Evolutionary conservation across 805 yeast genomes (phyloP).

Genomic region (Suhomyces kilbournensis): DNA sequence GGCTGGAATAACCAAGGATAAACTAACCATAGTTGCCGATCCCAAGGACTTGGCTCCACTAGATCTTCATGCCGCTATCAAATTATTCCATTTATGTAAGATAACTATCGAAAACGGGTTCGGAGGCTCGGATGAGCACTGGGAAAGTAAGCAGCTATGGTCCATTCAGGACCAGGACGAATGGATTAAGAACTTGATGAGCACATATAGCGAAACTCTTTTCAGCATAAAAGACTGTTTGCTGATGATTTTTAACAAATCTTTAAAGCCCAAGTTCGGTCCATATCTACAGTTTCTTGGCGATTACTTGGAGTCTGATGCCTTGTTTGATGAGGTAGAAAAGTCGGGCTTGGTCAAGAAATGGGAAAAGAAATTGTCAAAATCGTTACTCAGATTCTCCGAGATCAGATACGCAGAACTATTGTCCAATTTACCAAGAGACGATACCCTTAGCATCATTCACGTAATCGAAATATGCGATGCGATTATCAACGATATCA

Average conservation of each 20-base stretch:
- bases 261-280: slow-evolving; percentile 55
- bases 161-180: slow-evolving; percentile 44
- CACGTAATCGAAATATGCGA: slow-evolving; percentile 61
- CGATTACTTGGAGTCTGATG: slow-evolving; percentile 48
- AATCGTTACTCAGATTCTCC: slow-evolving; percentile 32
- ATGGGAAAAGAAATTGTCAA: slow-evolving; percentile 44
- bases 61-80: slow-evolving; percentile 22
- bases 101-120: slow-evolving; percentile 26
- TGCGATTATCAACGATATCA: slow-evolving; percentile 46
- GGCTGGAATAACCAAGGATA: slow-evolving; percentile 27
- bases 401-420: slow-evolving; percentile 39
- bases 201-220: slow-evolving; percentile 47
- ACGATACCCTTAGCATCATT: slow-evolving; percentile 47
- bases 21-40: slow-evolving; percentile 15
- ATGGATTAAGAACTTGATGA: slow-evolving; percentile 47
- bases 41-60: slow-evolving; percentile 29
- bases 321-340: slow-evolving; percentile 34
- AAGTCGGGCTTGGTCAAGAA: slow-evolving; percentile 38
- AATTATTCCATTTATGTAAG: slow-evolving; percentile 28
- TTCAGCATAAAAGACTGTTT: slow-evolving; percentile 43
- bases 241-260: slow-evolving; percentile 37
- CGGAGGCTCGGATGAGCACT: slow-evolving; percentile 20
- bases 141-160: slow-evolving; percentile 34
- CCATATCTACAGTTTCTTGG: slow-evolving; percentile 50
- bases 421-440: slow-evolving; percentile 54